Evolutionary conservation across 345 rosid genomes (phyloP).

Genomic region (Salix purpurea): DNA sequence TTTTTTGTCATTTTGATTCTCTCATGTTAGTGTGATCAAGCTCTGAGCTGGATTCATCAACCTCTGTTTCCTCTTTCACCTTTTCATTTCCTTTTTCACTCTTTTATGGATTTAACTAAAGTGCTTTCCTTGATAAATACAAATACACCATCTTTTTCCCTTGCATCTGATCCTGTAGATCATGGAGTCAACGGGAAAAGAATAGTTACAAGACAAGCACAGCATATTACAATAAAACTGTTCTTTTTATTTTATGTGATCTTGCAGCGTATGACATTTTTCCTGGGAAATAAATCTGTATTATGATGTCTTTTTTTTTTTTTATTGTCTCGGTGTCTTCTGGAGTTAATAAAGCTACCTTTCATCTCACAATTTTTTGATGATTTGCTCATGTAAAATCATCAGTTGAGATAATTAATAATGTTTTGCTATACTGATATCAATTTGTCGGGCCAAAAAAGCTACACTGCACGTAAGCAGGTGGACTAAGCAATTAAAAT

Average conservation of each 20-base stretch:
- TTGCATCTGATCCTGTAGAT: neutral
- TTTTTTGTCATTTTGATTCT: neutral
- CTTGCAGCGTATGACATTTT: neutral
- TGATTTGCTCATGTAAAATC: slow-evolving; percentile 54
- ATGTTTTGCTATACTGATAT: neutral
- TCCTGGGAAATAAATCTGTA: neutral
- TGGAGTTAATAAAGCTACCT: slow-evolving; percentile 58
- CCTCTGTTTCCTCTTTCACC: neutral
- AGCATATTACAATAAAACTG: neutral
- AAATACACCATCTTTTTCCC: neutral
- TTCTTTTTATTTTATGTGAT: neutral
- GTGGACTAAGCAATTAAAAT: neutral
- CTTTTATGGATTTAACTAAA: neutral
- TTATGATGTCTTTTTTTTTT: slow-evolving; percentile 14
- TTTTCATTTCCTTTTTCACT: neutral
- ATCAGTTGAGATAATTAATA: neutral
- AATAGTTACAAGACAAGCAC: neutral
- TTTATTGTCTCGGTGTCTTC: slow-evolving; percentile 52
- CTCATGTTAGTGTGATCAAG: neutral
- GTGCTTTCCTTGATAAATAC: neutral
- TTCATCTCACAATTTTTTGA: slow-evolving; percentile 51
- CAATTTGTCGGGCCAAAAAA: neutral
- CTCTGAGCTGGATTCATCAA: neutral
- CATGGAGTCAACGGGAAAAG: neutral
- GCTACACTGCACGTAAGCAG: neutral